phyloP scores from a whole-genome alignment of 495 filamentous ascomycete genomes.

The Trichoderma erinaceum region DNA sequence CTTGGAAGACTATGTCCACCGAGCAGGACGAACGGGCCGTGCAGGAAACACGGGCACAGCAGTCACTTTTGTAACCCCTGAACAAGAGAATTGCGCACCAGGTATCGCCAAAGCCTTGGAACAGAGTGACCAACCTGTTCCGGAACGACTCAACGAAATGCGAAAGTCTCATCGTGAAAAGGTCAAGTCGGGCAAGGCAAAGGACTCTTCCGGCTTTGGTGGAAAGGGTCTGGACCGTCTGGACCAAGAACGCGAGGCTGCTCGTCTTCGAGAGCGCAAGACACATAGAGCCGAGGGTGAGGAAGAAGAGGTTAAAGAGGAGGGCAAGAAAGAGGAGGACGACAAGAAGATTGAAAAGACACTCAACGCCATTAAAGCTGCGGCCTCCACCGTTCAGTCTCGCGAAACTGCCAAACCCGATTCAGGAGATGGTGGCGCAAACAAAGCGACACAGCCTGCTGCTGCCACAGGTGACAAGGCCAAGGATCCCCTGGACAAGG shows the following conservation, averaged over 20 bases:
- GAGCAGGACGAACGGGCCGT: slow-evolving; percentile 87
- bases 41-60: slow-evolving; percentile 93
- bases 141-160: slow-evolving; percentile 57
- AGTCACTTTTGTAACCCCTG: slow-evolving; percentile 86
- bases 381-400: slow-evolving; percentile 50
- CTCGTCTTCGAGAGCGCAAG: slow-evolving; percentile 76
- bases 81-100: slow-evolving; percentile 83
- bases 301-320: slow-evolving; percentile 77
- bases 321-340: slow-evolving; percentile 53
- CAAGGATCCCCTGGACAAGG: slow-evolving; percentile 76
- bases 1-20: slow-evolving; percentile 96
- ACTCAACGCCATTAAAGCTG: slow-evolving; percentile 55
- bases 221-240: slow-evolving; percentile 90
- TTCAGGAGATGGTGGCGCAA: slow-evolving; percentile 12
- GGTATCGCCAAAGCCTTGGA: slow-evolving; percentile 92
- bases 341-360: slow-evolving; percentile 55
- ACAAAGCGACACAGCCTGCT: slow-evolving; percentile 54
- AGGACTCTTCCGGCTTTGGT: slow-evolving; percentile 82
- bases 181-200: slow-evolving; percentile 86
- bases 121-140: slow-evolving; percentile 78
- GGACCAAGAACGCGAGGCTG: slow-evolving; percentile 82
- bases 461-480: slow-evolving; percentile 36
- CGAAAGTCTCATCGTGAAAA: slow-evolving; percentile 72
- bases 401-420: slow-evolving; percentile 34
- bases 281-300: slow-evolving; percentile 87